Evolutionary conservation across 257 asterid species (phyloP), one percentile per base, ranked within the genome.

Genomic region (Solanum etuberosum): DNA sequence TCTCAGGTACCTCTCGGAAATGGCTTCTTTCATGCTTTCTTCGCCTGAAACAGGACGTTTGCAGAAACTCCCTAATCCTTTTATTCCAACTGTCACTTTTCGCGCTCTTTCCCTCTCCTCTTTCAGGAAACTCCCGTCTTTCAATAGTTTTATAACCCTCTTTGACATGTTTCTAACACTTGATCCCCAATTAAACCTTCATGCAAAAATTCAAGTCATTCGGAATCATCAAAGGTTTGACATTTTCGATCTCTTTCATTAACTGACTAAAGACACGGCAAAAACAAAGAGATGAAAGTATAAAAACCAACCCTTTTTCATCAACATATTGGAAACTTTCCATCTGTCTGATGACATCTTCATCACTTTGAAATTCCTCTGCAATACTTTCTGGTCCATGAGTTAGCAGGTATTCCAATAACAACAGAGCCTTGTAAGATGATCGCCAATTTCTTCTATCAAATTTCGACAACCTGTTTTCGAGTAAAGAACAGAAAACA

Each of bases 161-260:
- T 92, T 93, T 0, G 94, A 87, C 90, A 93, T 94, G 40, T 90
- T 91, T 86, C 88, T 87, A 46, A 94, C 94, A 20, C 94, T 89
- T 78, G 27, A 71, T 89, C 98, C 95, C 98, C 98, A 96, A 84
- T 96, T 84, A 92, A 96, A 96, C 90, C 98, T n/a, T n/a, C n/a
- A n/a, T n/a, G n/a, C n/a, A n/a, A n/a, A n/a, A n/a, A n/a, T n/a
- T n/a, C n/a, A n/a, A n/a, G n/a, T n/a, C n/a, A n/a, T n/a, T n/a
- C n/a, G 73, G 73, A 65, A 27, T 27, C 0, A 29, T 67, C 74
- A 67, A 67, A 67, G 37, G 29, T 29, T 68, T 68, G 23, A 68
- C 2, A 10, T 65, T 65, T 65, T 5, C 20, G 1, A 13, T 27
- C 0, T 65, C 20, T 65, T 9, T 65, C 18, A 11, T 12, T 65